Percentiles rank a stretch among this genome's conserved stretches.
These are phyloP conservation scores for Xerocomellus amylosporus DNA, from an alignment of 768 basidiomycete genomes.

Conservation along the genomic window DNA sequence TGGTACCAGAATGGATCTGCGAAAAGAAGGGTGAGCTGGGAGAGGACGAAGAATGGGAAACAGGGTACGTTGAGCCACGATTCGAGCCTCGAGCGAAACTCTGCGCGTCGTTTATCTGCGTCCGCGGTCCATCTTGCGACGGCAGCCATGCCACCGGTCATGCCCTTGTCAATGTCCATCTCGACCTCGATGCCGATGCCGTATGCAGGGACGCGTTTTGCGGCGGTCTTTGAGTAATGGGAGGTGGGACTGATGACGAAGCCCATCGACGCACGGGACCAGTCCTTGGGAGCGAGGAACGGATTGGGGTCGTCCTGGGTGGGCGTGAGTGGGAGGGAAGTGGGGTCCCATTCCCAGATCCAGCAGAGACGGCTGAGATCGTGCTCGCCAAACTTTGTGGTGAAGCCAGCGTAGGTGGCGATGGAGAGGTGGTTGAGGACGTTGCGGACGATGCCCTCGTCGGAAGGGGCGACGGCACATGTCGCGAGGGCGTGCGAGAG, in stretches of 20 bases:
- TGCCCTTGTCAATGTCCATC: constrained; percentile 77
- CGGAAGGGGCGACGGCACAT: constrained; percentile 71
- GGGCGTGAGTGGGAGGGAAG: constrained; percentile 34
- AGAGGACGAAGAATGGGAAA: background rate
- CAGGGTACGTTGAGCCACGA: constrained; percentile 57
- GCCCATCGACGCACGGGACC: constrained; percentile 81
- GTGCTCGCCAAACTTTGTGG: constrained; percentile 59
- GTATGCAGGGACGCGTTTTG: constrained; percentile 73
- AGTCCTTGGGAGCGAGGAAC: constrained; percentile 67
- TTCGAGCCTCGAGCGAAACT: constrained; percentile 58
- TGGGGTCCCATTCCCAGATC: constrained; percentile 86
- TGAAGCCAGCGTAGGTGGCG: constrained; percentile 63
- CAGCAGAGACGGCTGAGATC: constrained; percentile 78
- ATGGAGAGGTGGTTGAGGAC: constrained; percentile 77
- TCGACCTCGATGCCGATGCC: constrained; percentile 87
- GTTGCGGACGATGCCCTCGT: constrained; percentile 71
- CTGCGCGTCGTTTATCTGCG: constrained; percentile 55
- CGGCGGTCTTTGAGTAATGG: constrained; percentile 63
- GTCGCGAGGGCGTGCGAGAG: constrained; percentile 84
- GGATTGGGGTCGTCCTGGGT: constrained; percentile 65
- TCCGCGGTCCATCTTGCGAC: constrained; percentile 84
- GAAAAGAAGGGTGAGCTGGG: constrained; percentile 12
- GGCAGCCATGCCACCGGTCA: constrained; percentile 82
- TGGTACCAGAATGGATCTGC: constrained; percentile 50
- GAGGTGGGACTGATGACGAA: constrained; percentile 69